These are phyloP conservation scores for Spiromyces aspiralis DNA, from an alignment of 371 early-diverging fungal genomes.

Conservation along the genomic window DNA sequence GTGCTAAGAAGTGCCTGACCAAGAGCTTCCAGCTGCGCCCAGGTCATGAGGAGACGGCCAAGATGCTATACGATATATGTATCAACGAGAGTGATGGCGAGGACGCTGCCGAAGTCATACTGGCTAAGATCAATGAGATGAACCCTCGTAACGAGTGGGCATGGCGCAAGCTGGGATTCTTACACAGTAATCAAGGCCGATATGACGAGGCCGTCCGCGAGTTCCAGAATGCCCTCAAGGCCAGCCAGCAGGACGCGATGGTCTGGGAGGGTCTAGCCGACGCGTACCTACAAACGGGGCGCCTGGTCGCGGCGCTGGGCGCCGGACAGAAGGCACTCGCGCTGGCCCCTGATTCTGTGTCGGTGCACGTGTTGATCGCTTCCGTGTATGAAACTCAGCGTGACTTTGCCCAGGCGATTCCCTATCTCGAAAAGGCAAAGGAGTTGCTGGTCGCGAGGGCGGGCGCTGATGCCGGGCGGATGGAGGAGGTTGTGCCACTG, in stretches of 20 bases:
- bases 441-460: background rate
- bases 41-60: conserved; percentile 47
- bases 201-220: background rate
- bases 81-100: conserved; percentile 31
- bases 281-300: background rate
- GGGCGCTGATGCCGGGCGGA: background rate
- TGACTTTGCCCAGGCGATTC: background rate
- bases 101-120: background rate
- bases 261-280: background rate
- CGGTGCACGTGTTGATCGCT: background rate
- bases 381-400: background rate
- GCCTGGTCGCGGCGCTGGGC: background rate
- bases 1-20: conserved; percentile 67
- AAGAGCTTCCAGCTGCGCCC: conserved; percentile 54
- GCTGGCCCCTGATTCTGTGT: background rate
- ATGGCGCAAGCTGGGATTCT: background rate
- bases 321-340: background rate
- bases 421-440: background rate
- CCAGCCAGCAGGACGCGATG: background rate
- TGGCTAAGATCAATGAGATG: background rate
- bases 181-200: background rate
- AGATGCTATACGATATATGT: conserved; percentile 43
- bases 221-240: conserved; percentile 7
- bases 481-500: conserved; percentile 29
- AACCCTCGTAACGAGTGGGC: background rate